phyloP scores from a whole-genome alignment of 768 basidiomycete genomes.

The Suillus occidentalis region DNA sequence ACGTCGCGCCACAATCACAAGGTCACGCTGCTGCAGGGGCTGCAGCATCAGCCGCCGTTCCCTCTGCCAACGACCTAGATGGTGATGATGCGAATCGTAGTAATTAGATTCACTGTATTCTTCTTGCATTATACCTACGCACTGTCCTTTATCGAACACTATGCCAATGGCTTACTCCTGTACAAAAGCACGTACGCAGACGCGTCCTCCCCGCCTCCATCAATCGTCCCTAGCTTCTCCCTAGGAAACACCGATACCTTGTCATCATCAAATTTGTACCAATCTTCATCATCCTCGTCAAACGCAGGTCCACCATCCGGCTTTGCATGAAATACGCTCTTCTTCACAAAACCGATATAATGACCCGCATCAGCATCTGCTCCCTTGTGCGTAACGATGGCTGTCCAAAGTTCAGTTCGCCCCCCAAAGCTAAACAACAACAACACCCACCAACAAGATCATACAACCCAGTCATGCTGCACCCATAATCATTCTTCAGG shows the following conservation, averaged over 20 bases:
- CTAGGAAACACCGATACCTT: constrained; percentile 84
- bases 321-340: constrained; percentile 56
- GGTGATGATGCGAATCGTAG: constrained; percentile 31
- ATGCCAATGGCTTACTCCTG: constrained; percentile 55
- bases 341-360: constrained; percentile 91
- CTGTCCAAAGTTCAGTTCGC: constrained; percentile 37
- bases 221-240: constrained; percentile 81
- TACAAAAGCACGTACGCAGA: constrained; percentile 90
- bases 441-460: constrained; percentile 78
- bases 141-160: constrained; percentile 5
- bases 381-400: constrained; percentile 96
- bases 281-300: constrained; percentile 70
- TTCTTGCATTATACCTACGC: not conserved
- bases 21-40: constrained; percentile 53
- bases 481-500: constrained; percentile 66
- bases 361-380: constrained; percentile 93
- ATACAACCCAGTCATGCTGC: constrained; percentile 80
- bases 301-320: constrained; percentile 19
- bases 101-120: constrained; percentile 2
- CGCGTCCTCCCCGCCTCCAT: constrained; percentile 92
- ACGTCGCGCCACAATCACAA: constrained; percentile 54
- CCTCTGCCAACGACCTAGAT: constrained; percentile 68
- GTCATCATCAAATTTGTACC: constrained; percentile 98
- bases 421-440: not conserved
- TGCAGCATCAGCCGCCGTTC: constrained; percentile 70